Percentiles rank a stretch among this genome's conserved stretches.
Conservation (phyloP, 1,284 basidiomycete genomes). For the Clitocybe nebularis region DNA sequence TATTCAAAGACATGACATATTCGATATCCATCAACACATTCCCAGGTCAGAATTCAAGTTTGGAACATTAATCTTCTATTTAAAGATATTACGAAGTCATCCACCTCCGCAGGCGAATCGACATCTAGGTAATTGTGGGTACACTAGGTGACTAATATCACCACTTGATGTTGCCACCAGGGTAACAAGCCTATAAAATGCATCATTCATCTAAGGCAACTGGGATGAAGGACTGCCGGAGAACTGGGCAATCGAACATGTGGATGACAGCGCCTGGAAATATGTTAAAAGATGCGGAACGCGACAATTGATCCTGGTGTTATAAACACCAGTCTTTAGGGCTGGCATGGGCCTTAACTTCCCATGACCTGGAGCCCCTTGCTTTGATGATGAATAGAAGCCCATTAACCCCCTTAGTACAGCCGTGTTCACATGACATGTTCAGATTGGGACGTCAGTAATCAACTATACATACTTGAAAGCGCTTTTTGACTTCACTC, state of each 20-base stretch:
- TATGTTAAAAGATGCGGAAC: constrained; percentile 61
- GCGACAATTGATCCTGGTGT: background rate
- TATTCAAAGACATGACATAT: too few species aligned
- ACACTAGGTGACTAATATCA: constrained; percentile 62
- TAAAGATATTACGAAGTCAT: too few species aligned
- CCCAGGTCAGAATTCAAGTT: too few species aligned
- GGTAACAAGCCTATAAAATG: constrained; percentile 60
- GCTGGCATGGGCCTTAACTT: constrained; percentile 27
- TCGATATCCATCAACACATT: too few species aligned
- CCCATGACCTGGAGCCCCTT: background rate
- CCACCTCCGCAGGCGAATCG: too few species aligned
- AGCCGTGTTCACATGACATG: too few species aligned
- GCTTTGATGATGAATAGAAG: too few species aligned
- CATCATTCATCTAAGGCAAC: constrained; percentile 52
- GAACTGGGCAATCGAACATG: constrained; percentile 46
- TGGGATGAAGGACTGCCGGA: constrained; percentile 47
- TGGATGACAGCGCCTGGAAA: constrained; percentile 50
- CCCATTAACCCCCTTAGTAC: too few species aligned
- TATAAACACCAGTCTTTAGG: constrained; percentile 34
- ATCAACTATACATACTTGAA: too few species aligned
- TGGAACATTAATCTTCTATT: too few species aligned
- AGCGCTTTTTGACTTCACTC: too few species aligned
- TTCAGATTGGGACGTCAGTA: too few species aligned
- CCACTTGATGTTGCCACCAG: constrained; percentile 35
- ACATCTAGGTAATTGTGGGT: constrained; percentile 49